Evolutionary conservation across 169 alveolate species (phyloP), one percentile per base, ranked within the genome.

Genomic region (Plasmodium knowlesi): DNA sequence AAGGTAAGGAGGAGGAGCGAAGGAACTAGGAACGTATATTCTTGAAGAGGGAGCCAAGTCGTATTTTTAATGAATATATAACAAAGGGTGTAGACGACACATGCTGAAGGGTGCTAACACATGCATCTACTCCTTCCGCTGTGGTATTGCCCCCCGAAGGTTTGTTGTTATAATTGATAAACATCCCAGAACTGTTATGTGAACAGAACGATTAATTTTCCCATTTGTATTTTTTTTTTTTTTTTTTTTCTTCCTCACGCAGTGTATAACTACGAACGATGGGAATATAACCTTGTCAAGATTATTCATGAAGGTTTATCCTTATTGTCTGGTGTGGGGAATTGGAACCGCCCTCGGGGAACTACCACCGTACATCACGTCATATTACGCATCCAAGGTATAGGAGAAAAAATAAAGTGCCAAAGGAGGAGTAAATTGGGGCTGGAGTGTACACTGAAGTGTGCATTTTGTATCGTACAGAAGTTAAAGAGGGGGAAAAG

Each of bases 271-370:
- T n/a, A 83, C 37, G 25, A 41, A 93, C n/a, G 93, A 85, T 28
- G 85, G 53, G 16, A 72, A 92, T 71, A 19, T 89, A 25, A 93
- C 92, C 41, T 46, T 95, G 54, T 74, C 93, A 57, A 50, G 82
- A 41, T 83, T 95, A 82, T 95, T 95, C 85, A 61, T 93, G 39
- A 93, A 92, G 54, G 37, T 92, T 82, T 83, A 92, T 34, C 96
- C 96, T 8, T 93, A 97, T 92, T 97, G 98, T 34, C 93, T 98
- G 67, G 92, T 98, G 67, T 98, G 99, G 99, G 99, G 99, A n/a
- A 82, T 97, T 10, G 99, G 99, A 34, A 98, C 99, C 3, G 99
- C 99, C 14, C 83, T 98, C 14, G 99, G 99, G 3, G 99, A 98
- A 94, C 95, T 98, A 39, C 99, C 99, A 32, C 99, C 99, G n/a